Percentiles rank a stretch among this genome's conserved stretches.
Evolutionary conservation across 1,284 basidiomycete genomes (phyloP).

Genomic region (Fomitopsis schrenkii): DNA sequence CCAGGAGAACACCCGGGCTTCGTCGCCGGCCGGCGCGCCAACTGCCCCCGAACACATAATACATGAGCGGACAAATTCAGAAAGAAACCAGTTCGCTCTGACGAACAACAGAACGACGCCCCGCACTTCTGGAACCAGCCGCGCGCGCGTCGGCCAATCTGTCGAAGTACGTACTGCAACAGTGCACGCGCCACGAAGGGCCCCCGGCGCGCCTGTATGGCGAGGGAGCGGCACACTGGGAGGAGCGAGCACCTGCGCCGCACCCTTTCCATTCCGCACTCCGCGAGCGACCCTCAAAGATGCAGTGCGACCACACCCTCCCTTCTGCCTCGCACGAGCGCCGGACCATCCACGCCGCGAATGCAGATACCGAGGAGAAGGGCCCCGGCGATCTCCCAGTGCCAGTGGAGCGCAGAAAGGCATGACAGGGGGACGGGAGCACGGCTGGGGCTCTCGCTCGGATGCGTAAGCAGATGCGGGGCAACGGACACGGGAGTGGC

Average conservation of each 20-base stretch:
- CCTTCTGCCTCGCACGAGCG: neutral
- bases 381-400: neutral
- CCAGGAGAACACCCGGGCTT: neutral
- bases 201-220: neutral
- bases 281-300: conserved; percentile 1
- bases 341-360: neutral
- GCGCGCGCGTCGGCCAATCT: neutral
- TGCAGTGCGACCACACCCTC: neutral
- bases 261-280: neutral
- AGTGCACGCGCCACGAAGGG: neutral
- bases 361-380: neutral
- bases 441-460: no score
- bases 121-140: neutral
- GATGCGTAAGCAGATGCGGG: no score
- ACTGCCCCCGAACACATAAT: neutral
- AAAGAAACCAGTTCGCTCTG: neutral
- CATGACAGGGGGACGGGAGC: neutral
- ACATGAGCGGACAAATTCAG: neutral
- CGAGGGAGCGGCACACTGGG: neutral
- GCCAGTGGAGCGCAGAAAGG: neutral
- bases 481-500: no score
- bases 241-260: neutral
- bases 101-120: no score
- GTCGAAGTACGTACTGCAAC: neutral
- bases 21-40: neutral